These are phyloP conservation scores for Aspergillus clavatus DNA, from an alignment of 2,329 filamentous ascomycete genomes.

Conservation along the genomic window DNA sequence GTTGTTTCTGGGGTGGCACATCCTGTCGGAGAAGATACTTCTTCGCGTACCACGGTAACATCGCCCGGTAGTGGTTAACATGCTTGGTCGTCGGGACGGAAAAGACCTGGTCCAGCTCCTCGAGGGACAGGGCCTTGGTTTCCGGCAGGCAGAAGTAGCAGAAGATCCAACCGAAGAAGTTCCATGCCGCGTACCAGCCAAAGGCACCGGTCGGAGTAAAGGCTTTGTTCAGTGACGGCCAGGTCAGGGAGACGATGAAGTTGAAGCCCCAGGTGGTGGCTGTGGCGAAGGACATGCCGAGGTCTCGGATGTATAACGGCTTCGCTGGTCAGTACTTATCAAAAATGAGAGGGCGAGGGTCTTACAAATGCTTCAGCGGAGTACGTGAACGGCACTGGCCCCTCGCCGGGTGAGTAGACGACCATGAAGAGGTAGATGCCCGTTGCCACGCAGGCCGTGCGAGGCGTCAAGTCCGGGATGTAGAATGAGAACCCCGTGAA, in stretches of 20 bases:
- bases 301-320: slow-evolving; percentile 56
- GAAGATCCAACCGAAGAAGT: slow-evolving; percentile 50
- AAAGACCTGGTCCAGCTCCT: slow-evolving; percentile 52
- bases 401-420: slow-evolving; percentile 54
- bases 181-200: slow-evolving; percentile 54
- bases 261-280: slow-evolving; percentile 56
- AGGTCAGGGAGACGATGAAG: slow-evolving; percentile 50
- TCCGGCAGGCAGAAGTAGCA: slow-evolving; percentile 51
- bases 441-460: slow-evolving; percentile 41
- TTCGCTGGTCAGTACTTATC: neutral
- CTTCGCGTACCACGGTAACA: slow-evolving; percentile 28
- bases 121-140: slow-evolving; percentile 44
- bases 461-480: slow-evolving; percentile 25
- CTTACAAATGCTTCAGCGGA: slow-evolving; percentile 56
- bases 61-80: slow-evolving; percentile 23
- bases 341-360: too few species aligned
- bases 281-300: slow-evolving; percentile 57
- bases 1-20: slow-evolving; percentile 24
- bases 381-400: slow-evolving; percentile 61
- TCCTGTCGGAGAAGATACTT: slow-evolving; percentile 24
- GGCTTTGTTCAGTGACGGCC: slow-evolving; percentile 45
- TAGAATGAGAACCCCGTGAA: slow-evolving; percentile 50
- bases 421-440: slow-evolving; percentile 48
- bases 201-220: slow-evolving; percentile 53
- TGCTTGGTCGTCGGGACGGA: slow-evolving; percentile 46